Conservation (phyloP, 331 rosid genomes). For the Acacia pycnantha region DNA sequence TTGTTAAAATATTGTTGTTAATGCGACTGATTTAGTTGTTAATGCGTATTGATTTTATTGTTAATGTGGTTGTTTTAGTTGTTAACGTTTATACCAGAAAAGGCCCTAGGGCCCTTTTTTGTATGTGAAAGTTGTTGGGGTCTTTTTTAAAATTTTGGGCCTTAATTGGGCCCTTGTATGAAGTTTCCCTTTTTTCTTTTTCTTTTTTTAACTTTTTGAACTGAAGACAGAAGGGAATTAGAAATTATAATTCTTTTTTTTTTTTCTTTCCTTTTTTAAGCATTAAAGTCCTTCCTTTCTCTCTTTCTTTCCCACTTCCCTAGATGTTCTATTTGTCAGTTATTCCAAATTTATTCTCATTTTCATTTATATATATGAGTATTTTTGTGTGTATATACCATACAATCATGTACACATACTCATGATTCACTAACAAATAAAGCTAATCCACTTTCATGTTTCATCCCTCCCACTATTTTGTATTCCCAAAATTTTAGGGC, state of each 20-base stretch:
- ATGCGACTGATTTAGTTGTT: too few species aligned
- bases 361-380: background rate
- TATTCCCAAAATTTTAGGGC: background rate
- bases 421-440: background rate
- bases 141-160: too few species aligned
- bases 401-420: background rate
- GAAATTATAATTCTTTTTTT: constrained; percentile 27
- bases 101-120: too few species aligned
- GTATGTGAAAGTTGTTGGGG: too few species aligned
- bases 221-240: constrained; percentile 55
- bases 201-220: too few species aligned
- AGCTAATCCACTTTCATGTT: background rate
- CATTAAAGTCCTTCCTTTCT: background rate
- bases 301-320: constrained; percentile 56
- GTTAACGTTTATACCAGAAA: too few species aligned
- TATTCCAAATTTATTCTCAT: background rate
- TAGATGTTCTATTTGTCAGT: constrained; percentile 56
- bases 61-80: too few species aligned
- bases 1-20: too few species aligned
- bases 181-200: too few species aligned
- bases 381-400: too few species aligned
- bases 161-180: too few species aligned
- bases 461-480: background rate
- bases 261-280: constrained; percentile 30
- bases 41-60: too few species aligned